Base-by-base conservation (phyloP, 306 rosid species). In the Begonia peltatifolia region DNA sequence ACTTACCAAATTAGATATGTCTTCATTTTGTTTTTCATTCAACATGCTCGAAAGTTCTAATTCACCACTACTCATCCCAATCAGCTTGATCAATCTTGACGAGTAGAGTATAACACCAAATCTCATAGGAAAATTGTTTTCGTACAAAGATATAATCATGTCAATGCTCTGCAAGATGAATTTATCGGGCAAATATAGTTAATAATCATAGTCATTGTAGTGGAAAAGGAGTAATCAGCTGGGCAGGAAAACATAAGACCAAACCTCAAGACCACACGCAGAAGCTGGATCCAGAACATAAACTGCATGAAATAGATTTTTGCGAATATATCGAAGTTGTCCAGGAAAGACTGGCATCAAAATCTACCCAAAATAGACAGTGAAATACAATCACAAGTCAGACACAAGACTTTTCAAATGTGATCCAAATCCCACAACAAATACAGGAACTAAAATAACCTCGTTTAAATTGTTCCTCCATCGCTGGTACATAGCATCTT, bases 261-360 rank as follows among this genome's bases (percentile, higher is more conserved):
- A 72, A 74, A 68, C 99, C 99, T 86, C 86, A 52, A 83, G 84
- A 68, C 95, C 93, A 71, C 79, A 76, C 67, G 53, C 57, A 63
- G 81, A 80, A 63, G 79, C 87, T 12, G 99, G 99, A 71, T 90
- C 99, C 79, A 90, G 54, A 68, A 81, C 82, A 71, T 67, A 76
- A 71, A 86, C 79, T 30, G 94, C 92, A 76, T 90, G 88, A 74
- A 76, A 90, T 62, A 90, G 82, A 74, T 90, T 90, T 78, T 86
- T 90, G 54, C 99, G 99, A 50, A 90, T 80, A 54, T 86, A 81
- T 5, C 99, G 95, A 56, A 80, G 75, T 69, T 90, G 99, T 65
- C 99, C 99, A 6, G 95, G 99, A 76, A 80, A 90, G 54, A 77
- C 94, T 22, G 99, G 95, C 99, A 83, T 90, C 93, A 86, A 75